A percentile compares a stretch with the other conserved stretches of the same genome.
These are phyloP conservation scores for Hypoxylon rubiginosum DNA, from an alignment of 2,329 filamentous ascomycete genomes.

Conservation along the genomic window DNA sequence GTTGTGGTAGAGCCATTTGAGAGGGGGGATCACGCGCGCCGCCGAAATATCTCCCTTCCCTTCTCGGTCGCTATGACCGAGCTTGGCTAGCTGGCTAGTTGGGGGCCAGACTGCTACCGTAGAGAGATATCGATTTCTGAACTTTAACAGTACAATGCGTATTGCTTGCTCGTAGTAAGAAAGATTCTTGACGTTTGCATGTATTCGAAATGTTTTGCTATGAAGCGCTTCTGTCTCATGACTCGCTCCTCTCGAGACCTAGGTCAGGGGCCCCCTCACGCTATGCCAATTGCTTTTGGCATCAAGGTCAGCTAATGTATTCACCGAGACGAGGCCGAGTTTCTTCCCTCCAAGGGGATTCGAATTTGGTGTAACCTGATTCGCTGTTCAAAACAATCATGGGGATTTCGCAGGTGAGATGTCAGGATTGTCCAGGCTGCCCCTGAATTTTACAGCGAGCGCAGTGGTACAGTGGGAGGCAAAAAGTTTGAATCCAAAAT, in stretches of 20 bases:
- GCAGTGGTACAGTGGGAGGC: background rate
- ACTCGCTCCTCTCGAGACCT: conserved; percentile 10
- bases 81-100: conserved; percentile 2
- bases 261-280: conserved; percentile 1
- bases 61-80: conserved; percentile 14
- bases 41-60: conserved; percentile 9
- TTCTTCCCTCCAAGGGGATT: conserved; percentile 26
- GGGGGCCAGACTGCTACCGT: background rate
- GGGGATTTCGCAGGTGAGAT: conserved; percentile 7
- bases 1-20: conserved; percentile 8
- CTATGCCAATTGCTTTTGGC: conserved; percentile 22
- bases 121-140: background rate
- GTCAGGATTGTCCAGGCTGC: background rate
- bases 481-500: no score
- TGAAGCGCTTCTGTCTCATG: conserved; percentile 8
- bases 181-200: background rate
- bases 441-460: conserved; percentile 30
- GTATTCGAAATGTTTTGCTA: background rate
- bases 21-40: conserved; percentile 25
- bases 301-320: conserved; percentile 26
- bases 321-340: conserved; percentile 38
- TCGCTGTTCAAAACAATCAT: conserved; percentile 19
- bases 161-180: background rate
- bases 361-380: conserved; percentile 25
- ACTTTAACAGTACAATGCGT: background rate